Base-by-base conservation (phyloP, 192 early-diverging fungal genomes). In the Linnemannia exigua region DNA sequence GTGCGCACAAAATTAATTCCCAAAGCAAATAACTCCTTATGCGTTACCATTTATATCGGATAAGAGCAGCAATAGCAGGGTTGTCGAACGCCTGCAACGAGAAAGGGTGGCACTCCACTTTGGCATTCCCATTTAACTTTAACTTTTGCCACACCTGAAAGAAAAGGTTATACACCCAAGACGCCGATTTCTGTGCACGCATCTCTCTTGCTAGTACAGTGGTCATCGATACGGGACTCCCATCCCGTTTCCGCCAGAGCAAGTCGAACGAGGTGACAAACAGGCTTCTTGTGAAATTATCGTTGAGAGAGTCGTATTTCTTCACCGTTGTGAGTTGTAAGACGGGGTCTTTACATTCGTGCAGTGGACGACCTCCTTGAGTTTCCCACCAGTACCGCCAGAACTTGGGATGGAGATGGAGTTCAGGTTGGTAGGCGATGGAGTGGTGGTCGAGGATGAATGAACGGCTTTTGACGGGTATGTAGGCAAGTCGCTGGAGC, bases 391-490 rank as follows among this genome's bases (percentile, higher is more conserved):
- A 63, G n/a, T n/a, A n/a, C n/a, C n/a, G n/a, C 58, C 58, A 63
- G 28, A 63, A 63, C 15, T 63, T 25, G 58, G 58, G 58, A 15
- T 12, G 58, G 28, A 63, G 3, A 12, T 25, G n/a, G 58, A 63
- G 28, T 63, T 63, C 58, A 3, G 58, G 58, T 33, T 63, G 75
- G 33, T 69, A 37, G 46, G 44, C 61, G 11, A 77, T 77, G 9
- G 61, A 33, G 22, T 77, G 67, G 47, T 77, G 36, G 33, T 77
- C 75, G 46, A 77, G 46, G 25, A 77, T 50, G 35, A 77, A 67
- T 6, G 54, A 41, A 37, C 75, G 28, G 67, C 28, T 41, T 46
- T 46, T 54, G 1, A 33, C 61, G 22, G 61, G 75, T 37, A 77
- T 25, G 28, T 68, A 77, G 1, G 75, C 75, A 2, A 77, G 31